Conservation (phyloP, 441 rosid genomes). For the Eruca vesicaria region DNA sequence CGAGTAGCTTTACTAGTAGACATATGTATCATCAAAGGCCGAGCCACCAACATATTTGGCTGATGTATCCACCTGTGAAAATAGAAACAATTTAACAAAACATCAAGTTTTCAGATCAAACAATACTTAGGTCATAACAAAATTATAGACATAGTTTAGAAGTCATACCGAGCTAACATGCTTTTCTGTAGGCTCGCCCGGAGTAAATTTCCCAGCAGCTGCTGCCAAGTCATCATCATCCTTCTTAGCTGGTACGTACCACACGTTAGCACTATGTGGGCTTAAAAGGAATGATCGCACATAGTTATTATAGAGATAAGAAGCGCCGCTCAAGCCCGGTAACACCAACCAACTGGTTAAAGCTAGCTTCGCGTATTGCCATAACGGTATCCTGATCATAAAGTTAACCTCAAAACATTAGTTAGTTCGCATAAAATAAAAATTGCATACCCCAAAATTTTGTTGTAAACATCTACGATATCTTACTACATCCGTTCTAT, state of each 20-base stretch:
- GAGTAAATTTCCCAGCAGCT: constrained; percentile 70
- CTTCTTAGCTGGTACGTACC: constrained; percentile 77
- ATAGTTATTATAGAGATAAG: constrained; percentile 79
- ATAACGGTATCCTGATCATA: constrained; percentile 72
- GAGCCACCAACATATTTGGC: constrained; percentile 34
- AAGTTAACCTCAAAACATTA: neutral
- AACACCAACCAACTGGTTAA: constrained; percentile 87
- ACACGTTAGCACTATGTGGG: constrained; percentile 58
- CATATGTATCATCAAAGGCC: constrained; percentile 35
- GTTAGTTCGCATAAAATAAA: neutral
- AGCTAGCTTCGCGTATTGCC: constrained; percentile 73
- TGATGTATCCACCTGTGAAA: constrained; percentile 33
- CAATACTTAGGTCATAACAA: neutral
- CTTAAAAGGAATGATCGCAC: constrained; percentile 73
- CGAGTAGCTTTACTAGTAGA: constrained; percentile 22
- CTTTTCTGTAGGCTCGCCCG: constrained; percentile 63
- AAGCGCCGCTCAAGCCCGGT: constrained; percentile 90
- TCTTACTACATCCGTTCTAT: no score
- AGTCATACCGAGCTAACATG: constrained; percentile 58
- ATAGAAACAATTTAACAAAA: neutral
- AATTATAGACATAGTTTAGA: neutral
- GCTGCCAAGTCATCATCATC: constrained; percentile 62
- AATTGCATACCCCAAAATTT: no score
- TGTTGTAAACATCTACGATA: no score
- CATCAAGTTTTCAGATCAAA: neutral